Conservation (phyloP, 2,329 filamentous ascomycete genomes). For the Fusarium sp. region DNA sequence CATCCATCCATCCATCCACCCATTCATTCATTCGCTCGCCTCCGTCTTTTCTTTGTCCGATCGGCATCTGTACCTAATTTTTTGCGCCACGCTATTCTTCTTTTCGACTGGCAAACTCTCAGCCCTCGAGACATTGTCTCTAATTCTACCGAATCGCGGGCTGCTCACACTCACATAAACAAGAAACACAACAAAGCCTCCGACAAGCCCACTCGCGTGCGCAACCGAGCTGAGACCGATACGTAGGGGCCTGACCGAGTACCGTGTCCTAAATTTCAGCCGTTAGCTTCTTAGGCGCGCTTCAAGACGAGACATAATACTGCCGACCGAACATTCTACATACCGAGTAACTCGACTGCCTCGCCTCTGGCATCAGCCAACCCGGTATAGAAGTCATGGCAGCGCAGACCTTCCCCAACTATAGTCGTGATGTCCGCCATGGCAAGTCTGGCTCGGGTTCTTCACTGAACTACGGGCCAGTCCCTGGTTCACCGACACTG, state of each 20-base stretch:
- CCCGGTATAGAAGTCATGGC: conserved; percentile 40
- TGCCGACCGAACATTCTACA: background rate
- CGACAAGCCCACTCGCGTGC: conserved; percentile 15
- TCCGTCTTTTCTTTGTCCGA: conserved; percentile 26
- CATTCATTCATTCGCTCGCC: conserved; percentile 15
- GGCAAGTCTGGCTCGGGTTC: conserved; percentile 37
- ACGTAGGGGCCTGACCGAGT: conserved; percentile 1
- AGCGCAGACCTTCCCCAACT: conserved; percentile 39
- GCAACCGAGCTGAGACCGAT: conserved; percentile 25
- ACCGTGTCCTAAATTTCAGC: conserved; percentile 20
- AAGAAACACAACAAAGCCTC: conserved; percentile 19
- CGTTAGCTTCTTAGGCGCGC: conserved; percentile 8
- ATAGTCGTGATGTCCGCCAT: conserved; percentile 42
- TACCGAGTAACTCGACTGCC: background rate
- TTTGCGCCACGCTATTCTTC: conserved; percentile 35
- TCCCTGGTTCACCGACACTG: conserved; percentile 81
- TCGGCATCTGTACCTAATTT: conserved; percentile 21
- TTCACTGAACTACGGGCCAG: conserved; percentile 52
- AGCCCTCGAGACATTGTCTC: conserved; percentile 21
- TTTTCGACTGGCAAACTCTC: conserved; percentile 23
- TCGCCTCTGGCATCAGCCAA: background rate
- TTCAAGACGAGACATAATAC: conserved; percentile 9
- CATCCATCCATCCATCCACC: conserved; percentile 10
- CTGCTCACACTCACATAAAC: conserved; percentile 11
- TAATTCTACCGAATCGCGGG: conserved; percentile 28